phyloP scores from a whole-genome alignment of 805 yeast species.

The Yarrowia osloensis region DNA sequence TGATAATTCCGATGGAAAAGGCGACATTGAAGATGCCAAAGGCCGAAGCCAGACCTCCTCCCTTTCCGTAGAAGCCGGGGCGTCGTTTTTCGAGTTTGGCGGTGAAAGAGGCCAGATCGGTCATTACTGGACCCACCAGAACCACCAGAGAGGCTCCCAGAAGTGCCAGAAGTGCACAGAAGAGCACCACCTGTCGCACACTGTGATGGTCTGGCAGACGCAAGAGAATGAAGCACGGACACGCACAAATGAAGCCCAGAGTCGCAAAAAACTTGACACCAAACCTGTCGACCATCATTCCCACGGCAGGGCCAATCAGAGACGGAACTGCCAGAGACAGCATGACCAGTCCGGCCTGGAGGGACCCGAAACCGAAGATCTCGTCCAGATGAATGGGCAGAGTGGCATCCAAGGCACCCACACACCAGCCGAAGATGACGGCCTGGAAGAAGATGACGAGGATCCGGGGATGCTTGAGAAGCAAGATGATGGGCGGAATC shows the following conservation, averaged over 20 bases:
- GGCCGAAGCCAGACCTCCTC: constrained; percentile 43
- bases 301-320: constrained; percentile 39
- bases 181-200: constrained; percentile 38
- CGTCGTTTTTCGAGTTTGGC: constrained; percentile 35
- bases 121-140: constrained; percentile 39
- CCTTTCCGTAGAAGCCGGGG: constrained; percentile 41
- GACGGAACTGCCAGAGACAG: constrained; percentile 41
- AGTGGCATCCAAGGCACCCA: constrained; percentile 42
- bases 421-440: constrained; percentile 40
- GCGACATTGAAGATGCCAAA: constrained; percentile 43
- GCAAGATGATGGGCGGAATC: constrained; percentile 28
- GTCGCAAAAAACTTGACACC: constrained; percentile 40
- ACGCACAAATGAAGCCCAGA: constrained; percentile 35
- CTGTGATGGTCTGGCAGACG: constrained; percentile 38
- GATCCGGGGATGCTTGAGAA: constrained; percentile 35
- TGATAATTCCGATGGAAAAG: constrained; percentile 41
- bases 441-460: constrained; percentile 36
- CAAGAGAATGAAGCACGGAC: constrained; percentile 34
- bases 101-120: constrained; percentile 39
- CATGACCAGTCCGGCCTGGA: constrained; percentile 41
- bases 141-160: constrained; percentile 37
- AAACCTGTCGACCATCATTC: constrained; percentile 37
- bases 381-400: constrained; percentile 40
- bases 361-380: constrained; percentile 39
- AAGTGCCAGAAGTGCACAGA: constrained; percentile 39